These are phyloP conservation scores for Aureobasidium namibiae DNA, from an alignment of 2,329 filamentous ascomycete species.

Conservation along the genomic window DNA sequence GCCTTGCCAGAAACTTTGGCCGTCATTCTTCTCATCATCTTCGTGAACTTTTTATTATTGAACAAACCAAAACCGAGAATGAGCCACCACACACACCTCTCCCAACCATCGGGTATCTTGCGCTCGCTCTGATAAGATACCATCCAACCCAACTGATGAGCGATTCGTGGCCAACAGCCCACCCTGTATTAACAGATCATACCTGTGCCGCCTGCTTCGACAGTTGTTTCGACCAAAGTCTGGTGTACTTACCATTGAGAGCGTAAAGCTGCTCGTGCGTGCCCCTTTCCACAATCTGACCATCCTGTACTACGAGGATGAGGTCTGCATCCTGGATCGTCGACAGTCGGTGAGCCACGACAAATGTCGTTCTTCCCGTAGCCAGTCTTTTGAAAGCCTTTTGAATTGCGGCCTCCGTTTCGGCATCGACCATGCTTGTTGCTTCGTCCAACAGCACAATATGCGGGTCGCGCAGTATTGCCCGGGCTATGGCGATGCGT, in stretches of 20 bases:
- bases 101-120: background rate
- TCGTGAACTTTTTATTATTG: background rate
- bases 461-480: constrained; percentile 57
- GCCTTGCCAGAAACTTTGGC: background rate
- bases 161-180: background rate
- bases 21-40: background rate
- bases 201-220: constrained; percentile 56
- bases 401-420: constrained; percentile 47
- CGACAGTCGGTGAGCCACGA: constrained; percentile 68
- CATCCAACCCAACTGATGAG: background rate
- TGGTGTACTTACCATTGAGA: constrained; percentile 24
- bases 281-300: constrained; percentile 63
- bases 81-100: background rate
- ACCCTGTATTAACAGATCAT: constrained; percentile 31
- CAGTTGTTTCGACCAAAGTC: constrained; percentile 26
- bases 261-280: constrained; percentile 64
- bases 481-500: constrained; percentile 66
- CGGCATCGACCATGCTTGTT: constrained; percentile 57
- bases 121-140: background rate
- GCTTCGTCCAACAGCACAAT: constrained; percentile 70
- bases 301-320: constrained; percentile 68
- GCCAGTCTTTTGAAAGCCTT: constrained; percentile 52
- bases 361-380: constrained; percentile 59
- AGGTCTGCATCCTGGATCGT: constrained; percentile 71
- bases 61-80: background rate